Conservation (phyloP, 179 eudicot genomes). For the Beta corolliflora region DNA sequence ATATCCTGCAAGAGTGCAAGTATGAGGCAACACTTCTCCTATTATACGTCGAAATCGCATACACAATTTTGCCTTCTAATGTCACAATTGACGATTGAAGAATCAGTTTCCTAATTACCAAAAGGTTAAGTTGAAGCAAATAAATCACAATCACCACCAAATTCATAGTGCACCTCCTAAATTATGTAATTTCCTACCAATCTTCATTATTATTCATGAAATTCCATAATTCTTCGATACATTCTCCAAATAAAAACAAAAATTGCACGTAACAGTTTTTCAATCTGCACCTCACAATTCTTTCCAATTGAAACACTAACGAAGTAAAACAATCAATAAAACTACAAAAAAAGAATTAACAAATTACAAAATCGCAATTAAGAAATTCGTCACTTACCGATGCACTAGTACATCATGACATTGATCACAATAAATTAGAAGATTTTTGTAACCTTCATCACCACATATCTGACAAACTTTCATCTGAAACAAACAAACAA, state of each 20-base stretch:
- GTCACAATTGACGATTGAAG: too few relatives aligned
- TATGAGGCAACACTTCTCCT: not conserved
- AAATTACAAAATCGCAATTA: not conserved
- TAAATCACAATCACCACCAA: too few relatives aligned
- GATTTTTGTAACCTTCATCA: slow-evolving; percentile 25
- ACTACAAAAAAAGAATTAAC: not conserved
- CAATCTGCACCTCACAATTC: too few relatives aligned
- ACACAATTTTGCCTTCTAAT: too few relatives aligned
- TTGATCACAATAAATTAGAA: slow-evolving; percentile 35
- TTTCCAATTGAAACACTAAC: too few relatives aligned
- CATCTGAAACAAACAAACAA: slow-evolving; percentile 31
- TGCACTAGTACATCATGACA: slow-evolving; percentile 38
- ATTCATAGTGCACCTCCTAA: too few relatives aligned
- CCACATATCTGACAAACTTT: slow-evolving; percentile 43
- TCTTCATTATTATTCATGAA: not conserved
- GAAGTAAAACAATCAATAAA: not conserved
- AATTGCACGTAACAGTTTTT: too few relatives aligned
- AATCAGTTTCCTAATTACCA: too few relatives aligned
- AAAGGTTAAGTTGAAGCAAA: too few relatives aligned
- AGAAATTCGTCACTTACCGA: slow-evolving; percentile 30
- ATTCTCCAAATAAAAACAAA: too few relatives aligned
- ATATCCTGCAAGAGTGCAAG: not conserved
- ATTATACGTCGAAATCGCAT: too few relatives aligned
- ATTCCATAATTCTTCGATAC: not conserved
- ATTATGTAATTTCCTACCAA: too few relatives aligned